Evolutionary conservation across 495 filamentous ascomycete species (phyloP).

Genomic region (Cercophora scortea): DNA sequence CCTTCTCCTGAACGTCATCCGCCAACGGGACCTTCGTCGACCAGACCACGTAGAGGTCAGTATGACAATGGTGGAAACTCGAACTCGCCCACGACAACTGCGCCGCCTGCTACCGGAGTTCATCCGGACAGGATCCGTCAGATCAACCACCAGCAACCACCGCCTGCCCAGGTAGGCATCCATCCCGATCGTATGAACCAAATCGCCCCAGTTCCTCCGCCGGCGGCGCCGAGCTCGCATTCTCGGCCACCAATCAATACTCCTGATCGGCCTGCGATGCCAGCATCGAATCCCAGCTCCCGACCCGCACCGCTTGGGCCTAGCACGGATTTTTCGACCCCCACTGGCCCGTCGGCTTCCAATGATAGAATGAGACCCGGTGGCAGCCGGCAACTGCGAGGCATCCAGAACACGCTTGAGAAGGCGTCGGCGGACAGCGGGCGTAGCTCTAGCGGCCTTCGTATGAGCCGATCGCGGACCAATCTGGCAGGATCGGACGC

Average conservation of each 20-base stretch:
- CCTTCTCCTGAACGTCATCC: constrained; percentile 39
- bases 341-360: constrained; percentile 39
- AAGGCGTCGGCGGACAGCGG: constrained; percentile 28
- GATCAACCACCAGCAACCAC: constrained; percentile 18
- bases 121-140: constrained; percentile 39
- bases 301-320: constrained; percentile 15
- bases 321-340: constrained; percentile 29
- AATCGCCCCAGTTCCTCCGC: constrained; percentile 10
- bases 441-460: constrained; percentile 19
- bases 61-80: constrained; percentile 17
- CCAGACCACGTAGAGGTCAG: constrained; percentile 30
- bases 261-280: constrained; percentile 25
- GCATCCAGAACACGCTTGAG: constrained; percentile 46
- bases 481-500: constrained; percentile 39
- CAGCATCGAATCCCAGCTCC: constrained; percentile 12
- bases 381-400: constrained; percentile 35
- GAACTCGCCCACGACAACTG: constrained; percentile 20
- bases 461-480: constrained; percentile 28
- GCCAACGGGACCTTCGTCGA: constrained; percentile 42
- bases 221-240: constrained; percentile 14
- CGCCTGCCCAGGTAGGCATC: constrained; percentile 22
- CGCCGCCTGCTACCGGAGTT: constrained; percentile 21
- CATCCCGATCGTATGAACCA: constrained; percentile 46
- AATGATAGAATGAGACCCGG: constrained; percentile 39
- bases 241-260: constrained; percentile 24